Evolutionary conservation across 78 protist species (phyloP), one percentile per base, ranked within the genome.

Genomic region (Isochrysis galbana): DNA sequence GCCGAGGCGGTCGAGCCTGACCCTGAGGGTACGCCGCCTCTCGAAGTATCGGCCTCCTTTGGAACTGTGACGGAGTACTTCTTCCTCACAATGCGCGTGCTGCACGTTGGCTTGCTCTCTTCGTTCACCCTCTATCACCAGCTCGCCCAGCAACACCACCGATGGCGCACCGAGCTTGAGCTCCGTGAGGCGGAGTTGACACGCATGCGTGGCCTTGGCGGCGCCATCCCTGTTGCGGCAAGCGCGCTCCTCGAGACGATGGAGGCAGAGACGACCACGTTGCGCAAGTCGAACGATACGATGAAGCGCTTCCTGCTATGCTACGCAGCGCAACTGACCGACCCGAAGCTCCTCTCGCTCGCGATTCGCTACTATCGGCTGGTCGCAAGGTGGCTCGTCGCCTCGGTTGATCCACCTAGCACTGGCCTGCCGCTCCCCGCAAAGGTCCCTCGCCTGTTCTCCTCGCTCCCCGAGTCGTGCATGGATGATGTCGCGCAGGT

Each of bases 31-130:
- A 7, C 29, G 23, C 36, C 1, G 51, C 47, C 47, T 48, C n/a
- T 90, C 25, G 72, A n/a, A 26, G 84, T 72, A 22, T 47, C 77
- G 47, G 11, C 25, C 32, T 29, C 45, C 26, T 90, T 90, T 36
- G 92, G 92, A 32, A 90, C 92, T 2, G 39, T 90, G 74, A 46
- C 92, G 25, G 92, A 90, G 72, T 67, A 39, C 82, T 90, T 90
- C 47, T 90, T 90, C 70, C 72, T 72, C 74, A 25, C 92, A n/a
- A 19, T 90, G 61, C 92, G 92, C 5, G n/a, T 17, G 46, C 2
- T 77, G 46, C 84, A 77, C 84, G 32, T 77, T 19, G 84, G 84
- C 34, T 26, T 39, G 46, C 84, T 77, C 47, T 39, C 84, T 7
- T 39, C 47, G 48, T 77, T 2, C 84, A 22, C 84, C 2, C 10